Base-by-base conservation (phyloP, 805 yeast genomes). In the Candida pseudofarinosa region DNA sequence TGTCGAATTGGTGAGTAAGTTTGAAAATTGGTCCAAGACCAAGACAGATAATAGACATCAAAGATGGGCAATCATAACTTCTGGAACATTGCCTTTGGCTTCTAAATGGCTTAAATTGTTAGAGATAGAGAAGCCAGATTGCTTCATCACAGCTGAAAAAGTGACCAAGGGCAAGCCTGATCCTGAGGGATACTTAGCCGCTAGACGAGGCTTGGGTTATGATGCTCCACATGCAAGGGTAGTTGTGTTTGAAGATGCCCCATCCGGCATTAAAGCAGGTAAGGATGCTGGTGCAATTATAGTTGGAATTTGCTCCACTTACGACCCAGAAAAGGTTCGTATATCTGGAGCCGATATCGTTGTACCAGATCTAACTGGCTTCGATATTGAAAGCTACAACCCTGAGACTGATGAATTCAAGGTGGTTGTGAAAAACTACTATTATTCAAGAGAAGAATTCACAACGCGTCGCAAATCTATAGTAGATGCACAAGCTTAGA, bases 351-450 rank as follows among this genome's bases (percentile, higher is more conserved):
- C 63, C 13, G 63, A 58, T 48, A 58, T 58, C 41, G 63, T 58
- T 20, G 63, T 58, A n/a, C 56, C 50, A 35, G 59, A 58, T 50
- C 46, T 58, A 47, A 50, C 60, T 12, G 49, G 56, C 13, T 54
- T 58, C 44, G 47, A 56, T 51, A 50, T 58, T 35, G 55, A 56
- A 20, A 51, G 45, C 16, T 58, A 56, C 55, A 52, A 57, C 44
- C 51, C 54, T 16, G 59, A 51, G 28, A 63, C 68, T 12, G 67
- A 63, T 36, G 64, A 58, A 53, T 62, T 63, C 55, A 63, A 57
- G 56, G 63, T 63, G 38, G 48, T 53, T 19, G 67, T 63, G 12
- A 40, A 45, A 18, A 59, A 63, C 38, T 63, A 63, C 58, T 63
- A 58, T 56, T 63, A 54, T 48, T 68, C 68, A 45, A 55, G 58